These are phyloP conservation scores for Kalaharituber pfeilii DNA, from an alignment of 2,329 filamentous ascomycete species.

Conservation along the genomic window DNA sequence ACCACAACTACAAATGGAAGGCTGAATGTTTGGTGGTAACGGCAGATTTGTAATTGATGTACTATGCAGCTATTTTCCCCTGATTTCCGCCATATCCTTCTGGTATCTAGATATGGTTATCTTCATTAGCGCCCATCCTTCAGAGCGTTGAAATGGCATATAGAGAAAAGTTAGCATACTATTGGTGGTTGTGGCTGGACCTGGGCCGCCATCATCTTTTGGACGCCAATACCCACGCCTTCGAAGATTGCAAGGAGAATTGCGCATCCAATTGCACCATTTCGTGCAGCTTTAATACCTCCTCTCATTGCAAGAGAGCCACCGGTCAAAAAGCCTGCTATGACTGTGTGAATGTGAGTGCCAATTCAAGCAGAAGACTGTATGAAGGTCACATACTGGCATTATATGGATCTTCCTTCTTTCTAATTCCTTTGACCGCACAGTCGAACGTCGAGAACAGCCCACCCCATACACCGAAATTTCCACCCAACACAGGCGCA, in stretches of 20 bases:
- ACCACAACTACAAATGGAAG: too few species aligned
- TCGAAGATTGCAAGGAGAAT: conserved; percentile 91
- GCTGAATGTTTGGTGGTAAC: too few species aligned
- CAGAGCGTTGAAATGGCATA: neutral
- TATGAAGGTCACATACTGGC: conserved; percentile 41
- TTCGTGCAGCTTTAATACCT: conserved; percentile 77
- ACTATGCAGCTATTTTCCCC: neutral
- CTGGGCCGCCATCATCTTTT: conserved; percentile 79
- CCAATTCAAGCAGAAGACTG: too few species aligned
- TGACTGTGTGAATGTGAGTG: conserved; percentile 38
- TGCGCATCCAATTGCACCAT: conserved; percentile 90
- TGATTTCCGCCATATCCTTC: neutral
- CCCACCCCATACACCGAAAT: conserved; percentile 96
- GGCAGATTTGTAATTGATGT: too few species aligned
- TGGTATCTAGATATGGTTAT: neutral
- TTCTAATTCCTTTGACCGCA: conserved; percentile 77
- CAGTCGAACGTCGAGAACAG: conserved; percentile 94
- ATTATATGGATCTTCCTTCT: conserved; percentile 98
- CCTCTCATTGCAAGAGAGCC: conserved; percentile 82
- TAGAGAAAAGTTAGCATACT: neutral
- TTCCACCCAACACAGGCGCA: conserved; percentile 86
- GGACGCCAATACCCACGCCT: conserved; percentile 89
- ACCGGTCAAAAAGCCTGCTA: conserved; percentile 90
- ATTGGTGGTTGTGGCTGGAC: neutral
- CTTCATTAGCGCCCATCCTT: neutral